Base-by-base conservation (phyloP, 1,284 basidiomycete genomes). In the Meira nashicola region DNA sequence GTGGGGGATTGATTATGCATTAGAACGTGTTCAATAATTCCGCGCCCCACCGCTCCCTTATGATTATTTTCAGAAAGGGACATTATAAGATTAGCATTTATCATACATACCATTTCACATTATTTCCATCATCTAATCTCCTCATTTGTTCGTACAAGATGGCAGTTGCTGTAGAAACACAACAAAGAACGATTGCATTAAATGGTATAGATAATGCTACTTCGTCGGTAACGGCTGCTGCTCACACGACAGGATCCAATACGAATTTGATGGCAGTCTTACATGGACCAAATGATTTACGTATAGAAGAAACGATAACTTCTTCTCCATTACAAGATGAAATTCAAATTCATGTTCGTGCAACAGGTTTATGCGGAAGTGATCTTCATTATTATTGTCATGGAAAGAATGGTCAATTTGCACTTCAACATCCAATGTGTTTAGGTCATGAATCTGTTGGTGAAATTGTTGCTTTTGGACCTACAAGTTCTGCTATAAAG, bases 371-470 rank as follows among this genome's bases (percentile, higher is more conserved):
- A 54, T 97, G 93, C 75, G 93, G 92, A 19, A 43, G 57, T n/a
- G 69, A 73, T 55, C 60, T 67, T n/a, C 71, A 73, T 62, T 73
- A 73, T 67, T 73, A 59, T 56, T 55, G 66, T 3, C 71, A 73
- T 60, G 71, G 71, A 3, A 76, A 92, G 87, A 96, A 95, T 80
- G 92, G 92, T 48, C 89, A 90, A 79, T 95, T 94, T 80, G 87
- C 86, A 54, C 83, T 95, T 63, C 74, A 70, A 58, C 86, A 86
- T 71, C 83, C 85, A 10, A 84, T 96, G 63, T 88, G 92, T 53
- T 86, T 96, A 43, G 92, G 92, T 28, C 92, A 96, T 80, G 92
- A 96, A 82, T 85, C 91, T 0, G 86, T 89, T 23, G 92, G 92
- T 40, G 81, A 90, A 70, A 82, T 92, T 70, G 86, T 86, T 54